phyloP scores from a whole-genome alignment of 1,284 basidiomycete species.

The Sporisorium sorghi region DNA sequence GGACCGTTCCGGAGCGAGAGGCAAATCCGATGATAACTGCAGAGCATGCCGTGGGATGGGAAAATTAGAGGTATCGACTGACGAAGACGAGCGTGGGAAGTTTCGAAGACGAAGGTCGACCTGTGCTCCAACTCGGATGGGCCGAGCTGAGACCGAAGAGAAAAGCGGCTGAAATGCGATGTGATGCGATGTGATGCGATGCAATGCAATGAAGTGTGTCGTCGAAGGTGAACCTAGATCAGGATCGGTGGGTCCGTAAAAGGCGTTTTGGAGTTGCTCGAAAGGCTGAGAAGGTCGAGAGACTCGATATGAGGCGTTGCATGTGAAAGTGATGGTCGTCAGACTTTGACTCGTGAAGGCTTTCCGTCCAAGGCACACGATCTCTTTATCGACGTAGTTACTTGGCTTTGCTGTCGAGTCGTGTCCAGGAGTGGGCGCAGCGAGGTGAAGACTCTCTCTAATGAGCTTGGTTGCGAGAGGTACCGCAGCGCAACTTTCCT shows the following conservation, averaged over 20 bases:
- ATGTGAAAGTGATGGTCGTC: background rate
- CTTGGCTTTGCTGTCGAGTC: too few relatives aligned
- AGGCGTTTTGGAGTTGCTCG: constrained; percentile 8
- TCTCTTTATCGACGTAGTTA: background rate
- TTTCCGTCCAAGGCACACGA: background rate
- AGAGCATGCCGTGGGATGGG: constrained; percentile 2
- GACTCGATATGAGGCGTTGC: constrained; percentile 1
- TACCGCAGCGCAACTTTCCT: background rate
- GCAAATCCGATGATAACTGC: background rate
- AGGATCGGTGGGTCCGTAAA: constrained; percentile 2
- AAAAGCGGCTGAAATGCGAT: constrained; percentile 6
- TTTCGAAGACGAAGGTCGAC: background rate
- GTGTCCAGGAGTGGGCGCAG: background rate
- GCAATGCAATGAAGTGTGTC: constrained; percentile 4
- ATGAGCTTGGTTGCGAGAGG: background rate
- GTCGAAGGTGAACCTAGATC: constrained; percentile 2
- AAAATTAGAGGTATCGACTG: background rate
- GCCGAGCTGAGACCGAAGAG: background rate
- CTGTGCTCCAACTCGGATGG: background rate
- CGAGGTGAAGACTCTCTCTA: background rate
- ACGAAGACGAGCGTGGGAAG: constrained; percentile 1
- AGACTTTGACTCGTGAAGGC: background rate
- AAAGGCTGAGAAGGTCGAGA: background rate
- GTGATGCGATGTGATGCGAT: constrained; percentile 7
- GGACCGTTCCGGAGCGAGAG: constrained; percentile 5